A percentile compares a stretch with the other conserved stretches of the same genome.
These are phyloP conservation scores for Metarhizium brunneum DNA, from an alignment of 2,329 filamentous ascomycete genomes.

Conservation along the genomic window DNA sequence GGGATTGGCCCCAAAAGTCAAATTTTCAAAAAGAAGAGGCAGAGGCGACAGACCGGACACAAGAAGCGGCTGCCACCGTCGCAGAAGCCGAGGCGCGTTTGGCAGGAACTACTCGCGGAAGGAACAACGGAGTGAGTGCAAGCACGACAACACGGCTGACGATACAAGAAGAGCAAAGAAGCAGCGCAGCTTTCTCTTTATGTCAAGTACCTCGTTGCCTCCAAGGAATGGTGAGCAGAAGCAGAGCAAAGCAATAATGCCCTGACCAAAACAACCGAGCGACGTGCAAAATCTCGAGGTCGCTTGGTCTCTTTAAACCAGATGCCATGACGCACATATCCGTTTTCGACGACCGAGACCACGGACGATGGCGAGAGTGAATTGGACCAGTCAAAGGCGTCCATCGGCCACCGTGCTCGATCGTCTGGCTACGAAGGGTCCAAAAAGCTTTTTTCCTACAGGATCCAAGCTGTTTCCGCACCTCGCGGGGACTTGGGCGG, in stretches of 20 bases:
- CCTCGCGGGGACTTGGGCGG: not conserved
- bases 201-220: not conserved
- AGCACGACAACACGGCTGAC: not conserved
- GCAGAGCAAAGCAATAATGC: no score
- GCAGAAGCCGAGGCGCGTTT: not conserved
- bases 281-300: not conserved
- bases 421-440: conserved; percentile 7
- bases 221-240: not conserved
- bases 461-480: not conserved
- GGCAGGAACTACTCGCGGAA: not conserved
- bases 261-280: no score
- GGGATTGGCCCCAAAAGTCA: not conserved
- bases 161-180: not conserved
- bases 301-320: conserved; percentile 1
- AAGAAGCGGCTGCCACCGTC: not conserved
- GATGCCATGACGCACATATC: not conserved
- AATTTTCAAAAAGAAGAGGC: not conserved
- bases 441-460: conserved; percentile 6
- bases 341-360: conserved; percentile 10
- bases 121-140: not conserved
- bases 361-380: not conserved
- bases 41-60: not conserved
- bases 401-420: conserved; percentile 10
- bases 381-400: conserved; percentile 11
- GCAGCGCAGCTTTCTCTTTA: not conserved